Percentiles rank a stretch among this genome's conserved stretches.
phyloP scores from a whole-genome alignment of 1,284 basidiomycete genomes.

The Austroboletus novae-zelandiae region DNA sequence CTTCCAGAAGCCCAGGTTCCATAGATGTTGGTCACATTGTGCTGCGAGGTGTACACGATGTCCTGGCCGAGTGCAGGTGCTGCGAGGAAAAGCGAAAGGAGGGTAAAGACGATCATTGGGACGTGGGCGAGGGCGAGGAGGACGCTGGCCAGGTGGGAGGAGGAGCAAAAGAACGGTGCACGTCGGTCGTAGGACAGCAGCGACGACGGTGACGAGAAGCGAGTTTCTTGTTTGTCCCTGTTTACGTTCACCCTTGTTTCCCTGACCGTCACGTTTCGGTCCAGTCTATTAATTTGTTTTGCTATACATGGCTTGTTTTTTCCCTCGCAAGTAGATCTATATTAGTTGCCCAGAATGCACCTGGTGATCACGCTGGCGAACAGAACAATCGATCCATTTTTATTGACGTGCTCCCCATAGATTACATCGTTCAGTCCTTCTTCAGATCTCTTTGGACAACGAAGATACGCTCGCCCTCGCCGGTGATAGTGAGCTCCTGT shows the following conservation, averaged over 20 bases:
- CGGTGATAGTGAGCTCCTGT: constrained; percentile 58
- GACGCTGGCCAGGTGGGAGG: background rate
- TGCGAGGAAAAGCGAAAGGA: constrained; percentile 21
- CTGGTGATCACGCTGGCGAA: too few relatives aligned
- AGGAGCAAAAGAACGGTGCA: background rate
- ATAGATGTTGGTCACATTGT: constrained; percentile 64
- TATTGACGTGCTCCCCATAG: background rate
- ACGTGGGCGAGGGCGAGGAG: background rate
- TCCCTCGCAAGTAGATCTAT: background rate
- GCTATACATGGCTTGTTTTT: background rate
- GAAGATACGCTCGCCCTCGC: constrained; percentile 71
- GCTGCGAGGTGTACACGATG: constrained; percentile 33
- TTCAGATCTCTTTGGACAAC: constrained; percentile 72
- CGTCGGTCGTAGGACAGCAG: constrained; percentile 7
- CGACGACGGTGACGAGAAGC: constrained; percentile 11
- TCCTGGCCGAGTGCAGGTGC: constrained; percentile 39
- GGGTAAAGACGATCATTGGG: constrained; percentile 20
- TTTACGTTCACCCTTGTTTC: constrained; percentile 19
- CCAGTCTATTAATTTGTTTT: background rate
- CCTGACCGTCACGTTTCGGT: constrained; percentile 5
- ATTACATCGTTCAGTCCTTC: constrained; percentile 45
- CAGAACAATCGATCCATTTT: background rate
- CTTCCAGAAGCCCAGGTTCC: constrained; percentile 89
- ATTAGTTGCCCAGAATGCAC: too few relatives aligned
- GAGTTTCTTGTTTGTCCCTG: constrained; percentile 19